These are phyloP conservation scores for Mortierella sp. DNA, from an alignment of 371 early-diverging fungal genomes.

Conservation along the genomic window DNA sequence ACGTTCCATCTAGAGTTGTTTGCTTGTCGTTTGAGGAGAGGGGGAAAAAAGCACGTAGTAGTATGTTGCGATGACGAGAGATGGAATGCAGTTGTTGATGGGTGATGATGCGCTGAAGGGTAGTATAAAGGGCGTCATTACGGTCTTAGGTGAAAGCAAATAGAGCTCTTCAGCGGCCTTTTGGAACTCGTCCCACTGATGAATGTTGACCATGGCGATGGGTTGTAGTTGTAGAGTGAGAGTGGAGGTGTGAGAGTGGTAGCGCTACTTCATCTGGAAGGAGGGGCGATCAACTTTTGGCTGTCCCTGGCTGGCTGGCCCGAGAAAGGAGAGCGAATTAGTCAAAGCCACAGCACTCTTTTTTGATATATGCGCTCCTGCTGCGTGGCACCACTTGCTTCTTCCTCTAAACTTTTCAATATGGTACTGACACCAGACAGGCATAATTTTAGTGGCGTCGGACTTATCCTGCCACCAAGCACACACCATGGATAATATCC, in stretches of 20 bases:
- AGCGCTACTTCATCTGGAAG: background rate
- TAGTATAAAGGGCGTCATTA: conserved; percentile 44
- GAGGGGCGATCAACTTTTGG: conserved; percentile 8
- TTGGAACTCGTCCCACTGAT: conserved; percentile 82
- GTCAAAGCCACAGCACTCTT: background rate
- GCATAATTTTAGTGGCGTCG: conserved; percentile 18
- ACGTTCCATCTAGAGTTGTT: background rate
- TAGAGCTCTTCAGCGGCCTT: conserved; percentile 83
- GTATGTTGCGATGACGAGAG: background rate
- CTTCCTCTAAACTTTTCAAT: conserved; percentile 18
- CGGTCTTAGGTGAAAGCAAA: conserved; percentile 70
- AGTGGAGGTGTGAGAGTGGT: background rate
- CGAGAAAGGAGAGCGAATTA: background rate
- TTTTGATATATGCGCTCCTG: background rate
- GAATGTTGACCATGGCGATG: conserved; percentile 67
- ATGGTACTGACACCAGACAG: conserved; percentile 10
- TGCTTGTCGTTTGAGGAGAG: background rate
- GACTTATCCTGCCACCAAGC: background rate
- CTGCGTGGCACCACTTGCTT: conserved; percentile 2
- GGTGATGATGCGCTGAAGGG: background rate
- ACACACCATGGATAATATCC: background rate
- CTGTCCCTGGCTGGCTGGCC: conserved; percentile 4
- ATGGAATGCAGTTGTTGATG: background rate
- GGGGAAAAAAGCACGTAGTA: too few species aligned
- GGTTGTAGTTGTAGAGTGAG: background rate